Conservation (phyloP, 2,329 filamentous ascomycete species). For the Trichothecium sympodiale region DNA sequence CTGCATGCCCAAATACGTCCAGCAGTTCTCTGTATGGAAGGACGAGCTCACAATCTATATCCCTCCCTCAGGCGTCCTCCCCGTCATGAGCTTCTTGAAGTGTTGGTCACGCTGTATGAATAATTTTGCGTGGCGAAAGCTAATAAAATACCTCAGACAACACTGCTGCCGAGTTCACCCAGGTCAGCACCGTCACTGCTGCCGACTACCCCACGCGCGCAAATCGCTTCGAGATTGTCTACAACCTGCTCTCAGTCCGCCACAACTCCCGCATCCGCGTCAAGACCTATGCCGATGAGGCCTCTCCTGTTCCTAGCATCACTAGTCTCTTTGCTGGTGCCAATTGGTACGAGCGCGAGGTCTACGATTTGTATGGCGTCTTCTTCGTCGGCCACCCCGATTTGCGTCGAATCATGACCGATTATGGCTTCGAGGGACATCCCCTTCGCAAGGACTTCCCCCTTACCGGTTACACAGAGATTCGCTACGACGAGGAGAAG, state of each 20-base stretch:
- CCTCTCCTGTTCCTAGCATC: conserved; percentile 82
- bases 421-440: conserved; percentile 98
- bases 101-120: conserved; percentile 30
- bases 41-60: conserved; percentile 96
- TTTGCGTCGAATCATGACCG: conserved; percentile 94
- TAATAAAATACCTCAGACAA: conserved; percentile 49
- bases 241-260: conserved; percentile 90
- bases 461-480: conserved; percentile 93
- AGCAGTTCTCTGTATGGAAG: conserved; percentile 99
- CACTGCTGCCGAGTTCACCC: conserved; percentile 92
- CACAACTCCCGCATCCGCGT: conserved; percentile 95
- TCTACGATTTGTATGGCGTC: conserved; percentile 94
- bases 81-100: conserved; percentile 90
- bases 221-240: conserved; percentile 94
- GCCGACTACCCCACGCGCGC: conserved; percentile 94
- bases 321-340: conserved; percentile 83
- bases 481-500: conserved; percentile 98
- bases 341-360: conserved; percentile 98
- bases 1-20: conserved; percentile 92
- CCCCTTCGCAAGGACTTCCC: conserved; percentile 97
- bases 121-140: background rate
- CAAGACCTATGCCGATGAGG: conserved; percentile 98
- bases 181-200: conserved; percentile 82
- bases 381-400: conserved; percentile 96
- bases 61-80: conserved; percentile 74